A percentile compares a stretch with the other conserved stretches of the same genome.
Evolutionary conservation across 495 filamentous ascomycete species (phyloP).

Genomic region (Thozetella sp.): DNA sequence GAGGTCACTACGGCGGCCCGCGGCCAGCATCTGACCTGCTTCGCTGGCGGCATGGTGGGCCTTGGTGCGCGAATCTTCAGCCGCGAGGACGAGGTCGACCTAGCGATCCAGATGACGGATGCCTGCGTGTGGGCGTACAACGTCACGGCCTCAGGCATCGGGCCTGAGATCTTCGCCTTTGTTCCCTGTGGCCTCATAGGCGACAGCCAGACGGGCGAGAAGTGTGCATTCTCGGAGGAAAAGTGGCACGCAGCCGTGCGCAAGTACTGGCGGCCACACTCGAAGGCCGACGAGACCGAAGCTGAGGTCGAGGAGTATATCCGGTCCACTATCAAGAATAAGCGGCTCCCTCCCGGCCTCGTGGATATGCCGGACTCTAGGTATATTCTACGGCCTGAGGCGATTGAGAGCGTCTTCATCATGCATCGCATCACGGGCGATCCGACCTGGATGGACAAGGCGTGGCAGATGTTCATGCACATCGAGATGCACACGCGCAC

Average conservation of each 20-base stretch:
- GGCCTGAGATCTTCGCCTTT: slow-evolving; percentile 70
- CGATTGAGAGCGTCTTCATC: slow-evolving; percentile 65
- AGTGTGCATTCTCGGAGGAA: slow-evolving; percentile 26
- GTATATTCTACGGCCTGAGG: slow-evolving; percentile 73
- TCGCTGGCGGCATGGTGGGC: slow-evolving; percentile 84
- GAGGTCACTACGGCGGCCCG: slow-evolving; percentile 23
- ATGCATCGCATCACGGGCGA: slow-evolving; percentile 64
- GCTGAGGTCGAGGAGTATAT: slow-evolving; percentile 29
- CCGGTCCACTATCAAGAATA: slow-evolving; percentile 37
- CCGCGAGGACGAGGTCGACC: slow-evolving; percentile 67
- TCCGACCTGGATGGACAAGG: slow-evolving; percentile 53
- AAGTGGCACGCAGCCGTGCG: slow-evolving; percentile 25
- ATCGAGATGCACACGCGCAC: slow-evolving; percentile 28
- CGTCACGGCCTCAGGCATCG: slow-evolving; percentile 69
- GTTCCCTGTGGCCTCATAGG: slow-evolving; percentile 54
- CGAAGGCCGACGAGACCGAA: slow-evolving; percentile 1
- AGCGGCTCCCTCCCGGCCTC: slow-evolving; percentile 60
- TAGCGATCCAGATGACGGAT: slow-evolving; percentile 75
- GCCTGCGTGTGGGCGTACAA: slow-evolving; percentile 91
- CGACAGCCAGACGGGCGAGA: slow-evolving; percentile 23
- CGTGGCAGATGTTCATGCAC: slow-evolving; percentile 60
- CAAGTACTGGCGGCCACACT: slow-evolving; percentile 27
- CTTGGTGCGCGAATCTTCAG: slow-evolving; percentile 76
- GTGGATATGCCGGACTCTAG: slow-evolving; percentile 55
- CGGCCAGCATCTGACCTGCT: slow-evolving; percentile 61